phyloP scores from a whole-genome alignment of 177 flowering plant genomes.

The Vitis hybrid region DNA sequence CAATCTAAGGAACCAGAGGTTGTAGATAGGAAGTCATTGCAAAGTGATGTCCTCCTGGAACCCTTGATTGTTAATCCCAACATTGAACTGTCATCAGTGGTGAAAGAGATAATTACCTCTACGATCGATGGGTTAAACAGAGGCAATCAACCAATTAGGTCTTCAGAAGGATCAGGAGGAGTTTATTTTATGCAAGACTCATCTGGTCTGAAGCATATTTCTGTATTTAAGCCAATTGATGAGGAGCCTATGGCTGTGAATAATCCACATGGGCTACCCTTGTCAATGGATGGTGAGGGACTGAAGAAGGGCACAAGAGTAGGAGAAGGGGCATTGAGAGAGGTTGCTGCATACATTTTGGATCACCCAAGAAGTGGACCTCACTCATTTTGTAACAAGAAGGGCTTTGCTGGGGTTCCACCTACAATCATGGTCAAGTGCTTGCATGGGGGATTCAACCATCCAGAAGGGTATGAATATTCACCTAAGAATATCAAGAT shows the following conservation, averaged over 20 bases:
- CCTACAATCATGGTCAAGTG: slow-evolving; percentile 62
- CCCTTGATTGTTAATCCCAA: slow-evolving; percentile 34
- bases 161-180: slow-evolving; percentile 69
- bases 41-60: slow-evolving; percentile 36
- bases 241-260: slow-evolving; percentile 69
- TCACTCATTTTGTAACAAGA: slow-evolving; percentile 19
- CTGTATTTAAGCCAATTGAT: slow-evolving; percentile 65
- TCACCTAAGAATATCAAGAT: slow-evolving; percentile 33
- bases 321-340: slow-evolving; percentile 68
- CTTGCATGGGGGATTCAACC: slow-evolving; percentile 43
- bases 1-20: slow-evolving; percentile 3
- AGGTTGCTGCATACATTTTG: slow-evolving; percentile 66
- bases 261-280: slow-evolving; percentile 57
- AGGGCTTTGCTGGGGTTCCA: slow-evolving; percentile 70
- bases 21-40: slow-evolving; percentile 9
- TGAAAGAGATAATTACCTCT: slow-evolving; percentile 32
- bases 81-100: slow-evolving; percentile 27
- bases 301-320: slow-evolving; percentile 63
- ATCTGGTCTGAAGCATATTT: slow-evolving; percentile 37
- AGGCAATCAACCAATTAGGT: slow-evolving; percentile 48
- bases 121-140: slow-evolving; percentile 44
- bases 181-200: slow-evolving; percentile 62
- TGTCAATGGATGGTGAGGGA: slow-evolving; percentile 59
- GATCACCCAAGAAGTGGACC: slow-evolving; percentile 51
- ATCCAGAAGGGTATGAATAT: slow-evolving; percentile 36